Base-by-base conservation (phyloP, 805 yeast genomes). In the Schizosaccharomyces cryophilus region DNA sequence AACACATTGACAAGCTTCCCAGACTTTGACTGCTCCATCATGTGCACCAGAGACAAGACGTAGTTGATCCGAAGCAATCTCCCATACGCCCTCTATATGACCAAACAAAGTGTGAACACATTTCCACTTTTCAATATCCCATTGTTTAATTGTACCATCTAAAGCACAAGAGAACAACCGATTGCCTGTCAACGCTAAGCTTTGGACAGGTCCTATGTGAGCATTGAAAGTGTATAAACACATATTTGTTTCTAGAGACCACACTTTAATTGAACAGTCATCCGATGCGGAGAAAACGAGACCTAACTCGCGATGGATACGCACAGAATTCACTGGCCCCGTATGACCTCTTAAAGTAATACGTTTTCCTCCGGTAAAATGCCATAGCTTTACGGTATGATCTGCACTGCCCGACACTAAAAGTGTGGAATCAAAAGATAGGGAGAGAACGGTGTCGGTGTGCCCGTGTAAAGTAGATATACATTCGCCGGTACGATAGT, bases 31-130 rank as follows among this genome's bases (percentile, higher is more conserved):
- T 42, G 81, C 75, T 64, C 87, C 79, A 73, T 93, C 98, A 69
- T 93, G 96, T 0, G 96, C 89, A 1, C 97, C 97, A 67, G 93
- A 83, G 11, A 90, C 85, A 56, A 93, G 85, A 65, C 98, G 78
- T 76, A 93, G 93, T 48, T 89, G 88, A 73, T 93, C 97, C 0
- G 96, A 95, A 19, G 93, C 87, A 62, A 93, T 84, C 54, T 90
- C 87, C 96, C 97, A 90, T 21, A 93, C 95, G 26, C 98, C 98
- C 72, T 93, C 97, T 61, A 90, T 87, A 69, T 93, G 98, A 2
- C 98, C 98, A 73, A 90, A 93, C 71, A 93, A 90, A 0, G 98
- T 93, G 62, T 96, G 77, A 11, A 88, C 80, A 68, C 97, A 90
- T 70, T 81, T 80, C 3, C 96, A 96, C 0, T 93, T 80, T 64